phyloP scores from a whole-genome alignment of 805 yeast genomes.

The Metschnikowia peoriensis region DNA sequence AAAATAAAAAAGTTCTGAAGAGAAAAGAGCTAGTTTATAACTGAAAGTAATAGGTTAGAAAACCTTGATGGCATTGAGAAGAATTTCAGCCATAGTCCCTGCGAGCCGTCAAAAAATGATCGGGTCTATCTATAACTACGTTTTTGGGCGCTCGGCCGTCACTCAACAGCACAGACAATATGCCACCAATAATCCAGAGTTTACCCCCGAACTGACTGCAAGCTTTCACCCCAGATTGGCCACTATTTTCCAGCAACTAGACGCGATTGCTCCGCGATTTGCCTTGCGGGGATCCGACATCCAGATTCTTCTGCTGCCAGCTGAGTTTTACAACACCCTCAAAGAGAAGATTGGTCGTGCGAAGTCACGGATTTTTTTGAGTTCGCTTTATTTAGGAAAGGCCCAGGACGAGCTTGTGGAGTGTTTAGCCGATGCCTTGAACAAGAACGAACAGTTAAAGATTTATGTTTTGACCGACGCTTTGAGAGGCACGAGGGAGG shows the following conservation, averaged over 20 bases:
- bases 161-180: constrained; percentile 12
- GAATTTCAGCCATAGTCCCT: neutral
- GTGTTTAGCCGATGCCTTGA: constrained; percentile 59
- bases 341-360: constrained; percentile 64
- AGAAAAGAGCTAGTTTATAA: neutral
- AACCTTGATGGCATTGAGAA: constrained; percentile 4
- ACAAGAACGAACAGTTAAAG: constrained; percentile 55
- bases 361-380: constrained; percentile 65
- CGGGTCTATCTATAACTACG: constrained; percentile 19
- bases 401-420: constrained; percentile 72
- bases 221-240: constrained; percentile 45
- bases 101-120: constrained; percentile 18
- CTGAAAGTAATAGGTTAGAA: neutral
- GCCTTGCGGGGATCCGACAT: constrained; percentile 55
- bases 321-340: constrained; percentile 64
- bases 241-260: constrained; percentile 51
- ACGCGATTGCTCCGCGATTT: constrained; percentile 67
- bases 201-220: constrained; percentile 19
- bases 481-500: constrained; percentile 88
- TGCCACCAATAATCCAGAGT: constrained; percentile 29
- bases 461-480: constrained; percentile 83
- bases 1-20: neutral
- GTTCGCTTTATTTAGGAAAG: constrained; percentile 85
- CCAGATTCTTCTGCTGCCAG: constrained; percentile 63
- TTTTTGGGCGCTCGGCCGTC: constrained; percentile 15